A percentile compares a stretch with the other conserved stretches of the same genome.
Evolutionary conservation across 2,329 filamentous ascomycete genomes (phyloP).

Genomic region (Septoria linicola): DNA sequence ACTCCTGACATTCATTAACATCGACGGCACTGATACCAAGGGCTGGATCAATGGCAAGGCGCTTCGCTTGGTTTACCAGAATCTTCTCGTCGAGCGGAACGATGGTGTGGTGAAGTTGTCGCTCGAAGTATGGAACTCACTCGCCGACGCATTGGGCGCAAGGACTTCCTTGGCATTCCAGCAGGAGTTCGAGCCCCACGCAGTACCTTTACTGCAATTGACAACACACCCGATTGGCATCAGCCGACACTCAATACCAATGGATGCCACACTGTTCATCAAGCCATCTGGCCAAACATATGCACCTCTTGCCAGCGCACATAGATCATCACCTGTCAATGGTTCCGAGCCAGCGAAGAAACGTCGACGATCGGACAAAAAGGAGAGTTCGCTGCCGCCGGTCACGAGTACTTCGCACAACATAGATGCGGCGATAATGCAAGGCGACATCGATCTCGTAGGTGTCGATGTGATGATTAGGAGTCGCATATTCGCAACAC

Average conservation of each 20-base stretch:
- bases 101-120: conserved; percentile 78
- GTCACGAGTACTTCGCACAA: conserved; percentile 70
- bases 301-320: conserved; percentile 49
- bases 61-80: conserved; percentile 87
- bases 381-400: conserved; percentile 61
- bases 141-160: conserved; percentile 65
- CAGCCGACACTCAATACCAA: conserved; percentile 82
- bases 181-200: conserved; percentile 69
- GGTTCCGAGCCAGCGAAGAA: conserved; percentile 69
- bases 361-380: conserved; percentile 80
- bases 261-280: conserved; percentile 86
- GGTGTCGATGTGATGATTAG: conserved; percentile 84
- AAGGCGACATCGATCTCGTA: conserved; percentile 92
- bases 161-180: conserved; percentile 65
- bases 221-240: conserved; percentile 90
- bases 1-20: conserved; percentile 84
- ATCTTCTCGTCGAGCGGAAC: conserved; percentile 89
- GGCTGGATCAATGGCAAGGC: conserved; percentile 92
- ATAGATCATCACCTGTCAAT: conserved; percentile 46
- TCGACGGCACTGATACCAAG: conserved; percentile 74
- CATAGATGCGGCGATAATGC: conserved; percentile 96
- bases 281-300: conserved; percentile 90
- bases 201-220: conserved; percentile 78
- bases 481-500: conserved; percentile 82
- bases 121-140: conserved; percentile 79